Base-by-base conservation (phyloP, 2,329 filamentous ascomycete species). In the Xylariaceae sp. region DNA sequence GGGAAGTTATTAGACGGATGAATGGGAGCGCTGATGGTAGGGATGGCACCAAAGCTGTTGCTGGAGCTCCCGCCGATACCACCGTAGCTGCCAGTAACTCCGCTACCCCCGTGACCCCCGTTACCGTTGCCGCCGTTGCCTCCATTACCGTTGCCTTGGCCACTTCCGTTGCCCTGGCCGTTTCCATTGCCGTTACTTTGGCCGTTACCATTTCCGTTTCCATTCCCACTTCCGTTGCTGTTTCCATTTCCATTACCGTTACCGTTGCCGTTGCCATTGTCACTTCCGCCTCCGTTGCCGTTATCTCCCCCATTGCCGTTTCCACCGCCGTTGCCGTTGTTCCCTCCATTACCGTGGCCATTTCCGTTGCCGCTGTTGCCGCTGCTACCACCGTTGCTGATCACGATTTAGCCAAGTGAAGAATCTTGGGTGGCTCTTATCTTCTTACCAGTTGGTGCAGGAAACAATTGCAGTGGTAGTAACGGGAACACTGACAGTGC, bases 401-500 rank as follows among this genome's bases (percentile, higher is more conserved):
- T 18, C 2, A 17, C 3, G 23, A 62, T 57, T 70, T 67, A 70
- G 68, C 55, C 15, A 47, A 11, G 10, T 30, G 17, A 0, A 51
- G 45, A 2, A 13, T 55, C 17, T 39, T 9, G 4, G 30, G 35
- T 42, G 45, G 34, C 3, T 2, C 15, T n/a, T 11, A 13, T 51
- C 2, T 30, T 60, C 69, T 68, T 69, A 70, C 67, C 71, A 71
- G 55, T 67, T 69, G 53, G 59, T 53, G 66, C 70, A 73, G 62
- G 76, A 67, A 51, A 83, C 80, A 51, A 76, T 73, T 63, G 78
- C 77, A 72, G 77, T 76, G 73, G 76, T 79, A 71, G 76, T 75
- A 67, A 85, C 76, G 57, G 83, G 82, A 77, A 80, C 82, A 77
- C 78, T 81, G 75, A 85, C 71, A 71, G 83, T 89, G 85, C 85